Evolutionary conservation across 73 alveolate species (phyloP), one percentile per base, ranked within the genome.

Genomic region (Blepharisma stoltei): DNA sequence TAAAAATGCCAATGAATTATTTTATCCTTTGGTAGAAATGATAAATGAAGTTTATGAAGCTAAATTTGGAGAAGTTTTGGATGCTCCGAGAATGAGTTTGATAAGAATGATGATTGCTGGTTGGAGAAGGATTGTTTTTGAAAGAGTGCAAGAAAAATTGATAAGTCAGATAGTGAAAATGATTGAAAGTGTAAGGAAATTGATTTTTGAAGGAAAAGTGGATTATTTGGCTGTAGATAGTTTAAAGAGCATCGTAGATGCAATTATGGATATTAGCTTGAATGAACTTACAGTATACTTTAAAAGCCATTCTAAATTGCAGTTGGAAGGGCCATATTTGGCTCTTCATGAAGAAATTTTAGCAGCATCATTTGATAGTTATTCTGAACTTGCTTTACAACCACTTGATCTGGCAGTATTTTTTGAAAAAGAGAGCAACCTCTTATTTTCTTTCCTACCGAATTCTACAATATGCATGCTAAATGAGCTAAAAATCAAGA

Each of bases 221-320:
- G 73, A n/a, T 2, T 8, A 60, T 25, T 25, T 25, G 41, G 41
- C 14, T 60, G 14, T n/a, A 9, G 37, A n/a, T 20, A 11, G 5
- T n/a, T 20, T n/a, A 9, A 60, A 25, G 23, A 60, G 73, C 2
- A 18, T 60, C 2, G 73, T 60, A 2, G 73, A 60, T 0, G 46
- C 49, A 14, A 14, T 60, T 60, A 8, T 60, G 73, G 73, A 60
- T 25, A n/a, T 60, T 14, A 60, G 73, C 5, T 25, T 60, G 14
- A 60, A 60, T 60, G 73, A 60, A 5, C 73, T 60, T 14, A 60
- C n/a, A 14, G 73, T 60, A 2, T 60, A 14, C 23, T 60, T 60
- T 60, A 60, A 60, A 25, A 8, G 23, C 18, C 73, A 60, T 60
- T 60, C 73, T 0, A 8, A 9, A 60, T 11, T 60, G 2, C 14